Conservation (phyloP, 2,329 filamentous ascomycete species). For the Boeremia exigua region DNA sequence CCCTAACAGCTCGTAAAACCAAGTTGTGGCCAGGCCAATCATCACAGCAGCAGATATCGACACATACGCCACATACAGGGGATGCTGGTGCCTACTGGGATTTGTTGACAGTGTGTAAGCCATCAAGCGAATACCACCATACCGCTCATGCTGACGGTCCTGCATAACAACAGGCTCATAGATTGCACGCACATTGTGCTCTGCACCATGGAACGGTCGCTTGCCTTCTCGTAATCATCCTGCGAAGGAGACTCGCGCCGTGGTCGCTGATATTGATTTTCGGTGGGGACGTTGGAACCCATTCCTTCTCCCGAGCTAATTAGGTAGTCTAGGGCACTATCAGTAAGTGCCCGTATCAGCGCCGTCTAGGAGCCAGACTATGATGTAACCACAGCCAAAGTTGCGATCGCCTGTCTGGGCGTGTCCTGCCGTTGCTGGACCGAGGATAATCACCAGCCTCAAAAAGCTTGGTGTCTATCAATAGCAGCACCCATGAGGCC, state of each 20-base stretch:
- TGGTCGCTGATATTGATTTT: conserved; percentile 13
- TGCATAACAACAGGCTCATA: conserved; percentile 1
- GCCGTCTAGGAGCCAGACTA: background rate
- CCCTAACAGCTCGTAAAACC: conserved; percentile 23
- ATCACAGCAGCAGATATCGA: conserved; percentile 6
- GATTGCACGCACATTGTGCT: conserved; percentile 4
- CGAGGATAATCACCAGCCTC: conserved; percentile 12
- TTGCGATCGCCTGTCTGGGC: conserved; percentile 8
- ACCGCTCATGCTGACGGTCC: conserved; percentile 4
- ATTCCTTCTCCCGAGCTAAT: conserved; percentile 9
- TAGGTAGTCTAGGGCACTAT: conserved; percentile 2
- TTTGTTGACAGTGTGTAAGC: conserved; percentile 22
- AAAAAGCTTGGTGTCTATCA: conserved; percentile 20
- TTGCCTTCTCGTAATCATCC: conserved; percentile 1
- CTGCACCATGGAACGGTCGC: conserved; percentile 2
- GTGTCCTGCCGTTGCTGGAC: conserved; percentile 15
- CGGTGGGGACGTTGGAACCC: conserved; percentile 8
- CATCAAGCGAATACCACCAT: conserved; percentile 11
- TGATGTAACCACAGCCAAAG: conserved; percentile 20
- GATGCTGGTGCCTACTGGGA: conserved; percentile 21
- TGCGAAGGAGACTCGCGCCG: background rate
- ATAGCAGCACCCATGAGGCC: conserved; percentile 9
- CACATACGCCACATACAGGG: conserved; percentile 19
- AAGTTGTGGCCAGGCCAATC: conserved; percentile 17
- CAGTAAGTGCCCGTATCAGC: conserved; percentile 10